These are phyloP conservation scores for Rhodotorula sp. DNA, from an alignment of 1,284 basidiomycete species.

Conservation along the genomic window DNA sequence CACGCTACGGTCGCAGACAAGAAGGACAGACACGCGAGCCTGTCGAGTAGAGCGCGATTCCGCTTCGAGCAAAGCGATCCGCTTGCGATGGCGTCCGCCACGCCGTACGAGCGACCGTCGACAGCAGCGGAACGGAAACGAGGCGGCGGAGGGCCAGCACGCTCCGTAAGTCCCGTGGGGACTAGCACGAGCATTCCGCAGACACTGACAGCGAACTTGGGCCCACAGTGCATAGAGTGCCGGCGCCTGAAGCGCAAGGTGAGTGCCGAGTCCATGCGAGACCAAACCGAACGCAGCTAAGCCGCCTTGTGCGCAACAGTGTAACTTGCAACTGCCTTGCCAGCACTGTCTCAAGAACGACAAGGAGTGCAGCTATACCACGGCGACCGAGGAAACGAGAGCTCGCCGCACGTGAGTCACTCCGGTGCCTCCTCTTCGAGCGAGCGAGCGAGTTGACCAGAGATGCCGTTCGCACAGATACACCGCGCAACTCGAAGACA, in stretches of 20 bases:
- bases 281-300: neutral
- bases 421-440: neutral
- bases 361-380: neutral
- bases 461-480: neutral
- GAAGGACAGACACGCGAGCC: too few species aligned
- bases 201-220: neutral
- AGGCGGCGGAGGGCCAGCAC: neutral
- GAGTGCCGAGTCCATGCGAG: neutral
- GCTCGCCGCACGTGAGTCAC: neutral
- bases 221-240: neutral
- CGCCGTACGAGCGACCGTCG: slow-evolving; percentile 1
- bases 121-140: neutral
- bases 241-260: neutral
- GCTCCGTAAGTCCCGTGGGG: neutral
- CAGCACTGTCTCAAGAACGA: slow-evolving; percentile 3
- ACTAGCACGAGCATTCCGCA: neutral
- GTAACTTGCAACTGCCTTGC: neutral
- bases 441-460: too few species aligned
- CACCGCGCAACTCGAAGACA: neutral
- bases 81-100: neutral
- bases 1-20: too few species aligned
- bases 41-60: too few species aligned
- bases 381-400: neutral
- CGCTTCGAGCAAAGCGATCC: too few species aligned
- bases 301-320: neutral